Evolutionary conservation across 2,329 filamentous ascomycete species (phyloP), one percentile per base, ranked within the genome.

Genomic region (Fusarium napiforme): DNA sequence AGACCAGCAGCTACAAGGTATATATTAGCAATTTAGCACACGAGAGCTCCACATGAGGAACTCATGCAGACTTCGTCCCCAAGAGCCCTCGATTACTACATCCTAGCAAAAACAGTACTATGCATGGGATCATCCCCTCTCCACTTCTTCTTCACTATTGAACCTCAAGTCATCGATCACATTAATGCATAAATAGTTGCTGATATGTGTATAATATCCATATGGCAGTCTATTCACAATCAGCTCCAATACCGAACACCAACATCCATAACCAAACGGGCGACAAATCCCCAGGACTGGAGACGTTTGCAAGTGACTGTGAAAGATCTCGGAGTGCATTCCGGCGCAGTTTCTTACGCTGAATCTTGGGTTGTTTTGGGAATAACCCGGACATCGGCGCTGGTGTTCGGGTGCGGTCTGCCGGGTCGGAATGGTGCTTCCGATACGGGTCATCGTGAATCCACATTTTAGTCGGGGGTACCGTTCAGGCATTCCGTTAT

Each of bases 401-500:
- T 36, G 37, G 57, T 53, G 34, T 12, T 56, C 37, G 53, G 60
- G 40, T 56, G 45, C 40, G 53, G 45, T 58, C 50, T 52, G 43
- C 39, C 45, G 32, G 32, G 36, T 62, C 70, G 74, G 72, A 73
- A 71, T 47, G 57, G 62, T 62, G 58, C 47, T 77, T 75, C 74
- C 70, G 71, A 68, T 43, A 15, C 32, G 32, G 32, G 14, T 34
- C 32, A 34, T 32, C 11, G n/a, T 59, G 60, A 52, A 19, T 37
- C 72, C 74, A 76, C 62, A 66, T 23, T 65, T 71, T 75, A 15
- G 23, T 69, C 59, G 64, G 64, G 34, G 23, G 37, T 42, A 36
- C 32, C 49, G 52, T 37, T 61, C 49, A 46, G 67, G 28, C 15
- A 16, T 36, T 36, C 34, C 36, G 39, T 28, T 19, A 32, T 34